Evolutionary conservation across 1,284 basidiomycete genomes (phyloP).

Genomic region (Trichosporon coremiiforme): DNA sequence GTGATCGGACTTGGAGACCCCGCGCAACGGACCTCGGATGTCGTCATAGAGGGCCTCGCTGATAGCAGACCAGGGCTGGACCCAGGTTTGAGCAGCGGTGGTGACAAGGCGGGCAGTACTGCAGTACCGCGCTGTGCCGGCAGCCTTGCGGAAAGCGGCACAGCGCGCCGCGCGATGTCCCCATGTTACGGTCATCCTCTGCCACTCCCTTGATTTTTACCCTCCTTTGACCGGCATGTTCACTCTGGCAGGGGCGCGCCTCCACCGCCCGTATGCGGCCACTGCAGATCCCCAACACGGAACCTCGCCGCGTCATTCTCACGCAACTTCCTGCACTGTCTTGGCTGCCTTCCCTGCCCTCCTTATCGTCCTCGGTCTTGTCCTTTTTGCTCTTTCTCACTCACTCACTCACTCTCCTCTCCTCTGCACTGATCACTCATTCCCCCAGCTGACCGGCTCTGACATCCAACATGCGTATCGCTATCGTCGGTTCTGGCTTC

Average conservation of each 20-base stretch:
- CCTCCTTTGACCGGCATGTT: background rate
- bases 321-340: background rate
- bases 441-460: background rate
- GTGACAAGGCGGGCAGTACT: background rate
- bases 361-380: background rate
- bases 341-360: background rate
- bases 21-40: background rate
- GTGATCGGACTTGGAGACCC: background rate
- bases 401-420: conserved; percentile 13
- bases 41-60: background rate
- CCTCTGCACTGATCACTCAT: background rate
- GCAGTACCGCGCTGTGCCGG: background rate
- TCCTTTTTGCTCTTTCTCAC: background rate
- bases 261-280: background rate
- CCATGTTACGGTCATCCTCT: background rate
- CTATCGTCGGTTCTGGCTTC: conserved; percentile 76
- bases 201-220: background rate
- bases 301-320: conserved; percentile 10
- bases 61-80: background rate
- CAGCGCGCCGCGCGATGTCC: background rate
- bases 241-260: background rate
- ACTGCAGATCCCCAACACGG: background rate
- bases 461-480: conserved; percentile 59
- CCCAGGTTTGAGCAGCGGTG: no score
- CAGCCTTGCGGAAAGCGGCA: background rate